phyloP scores from a whole-genome alignment of 306 rosid species.

The Citrullus colocynthis region DNA sequence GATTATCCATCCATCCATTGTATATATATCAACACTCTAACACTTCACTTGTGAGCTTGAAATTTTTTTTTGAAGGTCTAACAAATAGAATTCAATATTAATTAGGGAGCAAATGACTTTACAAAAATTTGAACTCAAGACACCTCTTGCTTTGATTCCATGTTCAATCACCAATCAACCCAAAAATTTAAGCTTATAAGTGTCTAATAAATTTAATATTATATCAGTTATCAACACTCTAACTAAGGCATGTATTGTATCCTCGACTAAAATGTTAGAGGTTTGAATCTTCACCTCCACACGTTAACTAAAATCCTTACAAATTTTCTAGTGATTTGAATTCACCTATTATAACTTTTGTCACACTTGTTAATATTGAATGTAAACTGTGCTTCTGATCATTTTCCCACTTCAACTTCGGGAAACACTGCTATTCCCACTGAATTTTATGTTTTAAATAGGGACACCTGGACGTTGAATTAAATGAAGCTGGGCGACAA shows the following conservation, averaged over 20 bases:
- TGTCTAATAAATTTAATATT: too few species aligned
- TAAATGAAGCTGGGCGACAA: conserved; percentile 81
- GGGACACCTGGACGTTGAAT: conserved; percentile 83
- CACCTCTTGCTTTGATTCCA: too few species aligned
- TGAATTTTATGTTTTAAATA: conserved; percentile 20
- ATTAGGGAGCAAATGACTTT: too few species aligned
- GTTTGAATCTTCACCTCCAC: background rate
- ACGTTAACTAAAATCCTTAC: background rate
- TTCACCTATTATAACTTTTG: background rate
- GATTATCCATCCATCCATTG: too few species aligned
- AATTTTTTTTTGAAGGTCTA: too few species aligned
- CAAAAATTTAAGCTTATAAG: too few species aligned
- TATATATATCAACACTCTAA: too few species aligned
- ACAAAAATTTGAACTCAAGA: too few species aligned
- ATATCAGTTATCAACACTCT: too few species aligned
- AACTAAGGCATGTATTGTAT: background rate
- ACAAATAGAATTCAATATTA: too few species aligned
- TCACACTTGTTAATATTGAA: background rate
- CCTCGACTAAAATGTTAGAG: background rate
- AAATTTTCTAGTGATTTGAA: background rate
- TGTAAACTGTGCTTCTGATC: conserved; percentile 5
- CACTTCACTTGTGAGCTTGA: too few species aligned
- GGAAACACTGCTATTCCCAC: conserved; percentile 1
- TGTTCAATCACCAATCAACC: too few species aligned
- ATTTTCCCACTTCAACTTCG: conserved; percentile 4